Evolutionary conservation across 2,329 filamentous ascomycete genomes (phyloP).

Genomic region (Claviceps sp.): DNA sequence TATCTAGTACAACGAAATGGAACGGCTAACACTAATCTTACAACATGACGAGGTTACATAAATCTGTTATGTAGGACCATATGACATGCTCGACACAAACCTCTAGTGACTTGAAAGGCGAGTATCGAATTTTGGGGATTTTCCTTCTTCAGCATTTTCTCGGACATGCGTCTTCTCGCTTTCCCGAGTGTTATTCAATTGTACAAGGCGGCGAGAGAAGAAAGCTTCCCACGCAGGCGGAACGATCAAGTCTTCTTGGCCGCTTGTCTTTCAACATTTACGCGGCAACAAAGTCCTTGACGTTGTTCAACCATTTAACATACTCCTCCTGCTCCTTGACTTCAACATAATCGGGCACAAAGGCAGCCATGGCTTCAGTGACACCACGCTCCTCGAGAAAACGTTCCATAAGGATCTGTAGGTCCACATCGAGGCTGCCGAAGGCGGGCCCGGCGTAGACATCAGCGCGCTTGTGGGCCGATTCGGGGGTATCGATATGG

Average conservation of each 20-base stretch:
- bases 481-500: constrained; percentile 60
- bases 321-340: constrained; percentile 99
- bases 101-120: neutral
- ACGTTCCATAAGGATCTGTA: constrained; percentile 81
- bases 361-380: constrained; percentile 72
- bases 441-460: constrained; percentile 88
- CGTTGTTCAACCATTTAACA: constrained; percentile 71
- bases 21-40: neutral
- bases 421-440: constrained; percentile 86
- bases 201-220: neutral
- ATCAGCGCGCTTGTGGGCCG: constrained; percentile 60
- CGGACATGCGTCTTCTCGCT: too few relatives aligned
- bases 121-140: too few relatives aligned
- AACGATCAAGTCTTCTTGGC: too few relatives aligned
- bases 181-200: neutral
- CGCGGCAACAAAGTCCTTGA: constrained; percentile 74
- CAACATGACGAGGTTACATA: neutral
- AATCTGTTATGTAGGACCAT: neutral
- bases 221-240: too few relatives aligned
- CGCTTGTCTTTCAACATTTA: neutral
- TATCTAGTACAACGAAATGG: neutral
- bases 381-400: constrained; percentile 93
- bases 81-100: neutral
- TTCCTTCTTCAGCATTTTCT: too few relatives aligned
- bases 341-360: constrained; percentile 93